phyloP scores from a whole-genome alignment of 805 yeast species.

The Komagataella pseudopastoris region DNA sequence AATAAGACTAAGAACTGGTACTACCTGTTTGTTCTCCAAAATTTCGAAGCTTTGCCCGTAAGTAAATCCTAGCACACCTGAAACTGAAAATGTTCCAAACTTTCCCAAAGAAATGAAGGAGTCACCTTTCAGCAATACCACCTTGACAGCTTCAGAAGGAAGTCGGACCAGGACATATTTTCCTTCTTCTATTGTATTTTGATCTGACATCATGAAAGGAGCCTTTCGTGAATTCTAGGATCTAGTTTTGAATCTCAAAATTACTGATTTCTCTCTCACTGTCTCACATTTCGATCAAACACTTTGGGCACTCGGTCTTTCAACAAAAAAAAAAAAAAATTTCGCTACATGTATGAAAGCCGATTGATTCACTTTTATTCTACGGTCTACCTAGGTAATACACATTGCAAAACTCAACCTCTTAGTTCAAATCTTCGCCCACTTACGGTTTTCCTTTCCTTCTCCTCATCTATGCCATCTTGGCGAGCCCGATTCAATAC shows the following conservation, averaged over 20 bases:
- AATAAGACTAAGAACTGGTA: conserved; percentile 30
- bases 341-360: too few relatives aligned
- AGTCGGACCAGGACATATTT: conserved; percentile 48
- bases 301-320: too few relatives aligned
- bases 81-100: conserved; percentile 74
- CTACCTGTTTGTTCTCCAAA: conserved; percentile 35
- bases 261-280: not conserved
- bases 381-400: not conserved
- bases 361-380: too few relatives aligned
- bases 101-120: conserved; percentile 70
- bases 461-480: conserved; percentile 60
- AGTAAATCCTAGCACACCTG: conserved; percentile 65
- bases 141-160: conserved; percentile 71
- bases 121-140: conserved; percentile 51
- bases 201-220: not conserved
- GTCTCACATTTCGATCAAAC: too few relatives aligned
- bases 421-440: conserved; percentile 47
- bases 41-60: conserved; percentile 89
- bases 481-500: conserved; percentile 95
- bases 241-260: not conserved
- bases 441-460: conserved; percentile 52
- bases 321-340: too few relatives aligned
- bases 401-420: not conserved
- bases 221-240: not conserved
- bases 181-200: not conserved